These are phyloP conservation scores for Paecilomyces sp. DNA, from an alignment of 2,329 filamentous ascomycete species.

Conservation along the genomic window DNA sequence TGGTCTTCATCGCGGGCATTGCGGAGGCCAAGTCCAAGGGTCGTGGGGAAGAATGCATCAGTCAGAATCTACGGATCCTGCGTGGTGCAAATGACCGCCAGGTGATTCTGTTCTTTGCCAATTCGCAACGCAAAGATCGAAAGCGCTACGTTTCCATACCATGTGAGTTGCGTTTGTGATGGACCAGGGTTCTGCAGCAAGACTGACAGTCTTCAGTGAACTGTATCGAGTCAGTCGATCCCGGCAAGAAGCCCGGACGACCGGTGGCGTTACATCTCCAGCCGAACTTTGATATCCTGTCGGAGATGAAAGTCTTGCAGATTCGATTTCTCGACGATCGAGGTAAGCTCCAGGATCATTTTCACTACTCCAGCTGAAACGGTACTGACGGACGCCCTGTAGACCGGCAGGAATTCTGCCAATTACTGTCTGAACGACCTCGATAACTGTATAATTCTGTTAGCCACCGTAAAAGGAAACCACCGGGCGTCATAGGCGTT, in stretches of 20 bases:
- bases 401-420: conserved; percentile 25
- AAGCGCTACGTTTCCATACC: conserved; percentile 37
- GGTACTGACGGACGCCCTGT: neutral
- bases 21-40: conserved; percentile 38
- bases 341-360: conserved; percentile 17
- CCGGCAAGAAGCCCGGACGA: conserved; percentile 30
- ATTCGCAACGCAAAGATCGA: conserved; percentile 32
- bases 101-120: conserved; percentile 34
- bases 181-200: conserved; percentile 3
- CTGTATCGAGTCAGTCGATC: conserved; percentile 30
- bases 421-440: conserved; percentile 1
- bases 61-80: conserved; percentile 35
- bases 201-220: conserved; percentile 19
- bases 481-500: neutral
- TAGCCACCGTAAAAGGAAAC: neutral
- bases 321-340: conserved; percentile 33
- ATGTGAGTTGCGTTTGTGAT: conserved; percentile 13
- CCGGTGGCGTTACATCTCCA: conserved; percentile 30
- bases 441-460: neutral
- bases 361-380: neutral
- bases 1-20: conserved; percentile 35
- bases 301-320: conserved; percentile 30
- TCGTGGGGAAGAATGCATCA: conserved; percentile 38
- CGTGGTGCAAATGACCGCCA: conserved; percentile 26
- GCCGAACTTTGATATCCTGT: conserved; percentile 35